These are phyloP conservation scores for Isoetes engelmannii DNA, from an alignment of 83 land plant genomes.

Conservation along the genomic window DNA sequence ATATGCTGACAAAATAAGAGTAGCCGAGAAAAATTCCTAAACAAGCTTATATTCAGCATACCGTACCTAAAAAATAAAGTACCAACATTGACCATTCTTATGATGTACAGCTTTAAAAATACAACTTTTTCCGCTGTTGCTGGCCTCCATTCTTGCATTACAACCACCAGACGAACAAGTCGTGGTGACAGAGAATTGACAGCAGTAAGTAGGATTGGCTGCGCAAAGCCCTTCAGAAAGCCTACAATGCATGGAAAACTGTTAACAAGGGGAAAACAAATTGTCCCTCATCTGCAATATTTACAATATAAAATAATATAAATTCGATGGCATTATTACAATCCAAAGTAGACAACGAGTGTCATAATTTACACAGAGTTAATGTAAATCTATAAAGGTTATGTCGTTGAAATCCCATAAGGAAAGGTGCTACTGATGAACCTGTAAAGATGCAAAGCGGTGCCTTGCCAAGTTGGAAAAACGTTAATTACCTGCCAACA, in stretches of 20 bases:
- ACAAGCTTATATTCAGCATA: background rate
- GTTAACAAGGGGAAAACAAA: background rate
- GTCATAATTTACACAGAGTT: too few relatives aligned
- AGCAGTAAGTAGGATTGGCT: slow-evolving; percentile 18
- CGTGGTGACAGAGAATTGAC: slow-evolving; percentile 27
- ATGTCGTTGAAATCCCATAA: too few relatives aligned
- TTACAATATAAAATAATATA: too few relatives aligned
- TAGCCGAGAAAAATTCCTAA: background rate
- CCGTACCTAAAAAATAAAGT: slow-evolving; percentile 27
- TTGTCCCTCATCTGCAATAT: too few relatives aligned
- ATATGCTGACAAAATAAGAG: too few relatives aligned
- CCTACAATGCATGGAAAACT: background rate
- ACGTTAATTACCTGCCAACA: too few relatives aligned
- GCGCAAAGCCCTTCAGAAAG: slow-evolving; percentile 18
- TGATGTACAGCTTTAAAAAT: slow-evolving; percentile 23
- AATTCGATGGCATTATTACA: too few relatives aligned
- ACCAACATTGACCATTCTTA: slow-evolving; percentile 26
- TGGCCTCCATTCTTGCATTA: slow-evolving; percentile 34
- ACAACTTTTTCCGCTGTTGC: slow-evolving; percentile 25
- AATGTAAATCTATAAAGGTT: too few relatives aligned
- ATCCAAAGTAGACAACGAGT: too few relatives aligned
- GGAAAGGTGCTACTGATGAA: too few relatives aligned
- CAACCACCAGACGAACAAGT: slow-evolving; percentile 14
- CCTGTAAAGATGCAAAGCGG: too few relatives aligned
- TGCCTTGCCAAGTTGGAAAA: too few relatives aligned